Evolutionary conservation across 305 asterid genomes (phyloP), one percentile per base, ranked within the genome.

Genomic region (Fraxinus paxiana): DNA sequence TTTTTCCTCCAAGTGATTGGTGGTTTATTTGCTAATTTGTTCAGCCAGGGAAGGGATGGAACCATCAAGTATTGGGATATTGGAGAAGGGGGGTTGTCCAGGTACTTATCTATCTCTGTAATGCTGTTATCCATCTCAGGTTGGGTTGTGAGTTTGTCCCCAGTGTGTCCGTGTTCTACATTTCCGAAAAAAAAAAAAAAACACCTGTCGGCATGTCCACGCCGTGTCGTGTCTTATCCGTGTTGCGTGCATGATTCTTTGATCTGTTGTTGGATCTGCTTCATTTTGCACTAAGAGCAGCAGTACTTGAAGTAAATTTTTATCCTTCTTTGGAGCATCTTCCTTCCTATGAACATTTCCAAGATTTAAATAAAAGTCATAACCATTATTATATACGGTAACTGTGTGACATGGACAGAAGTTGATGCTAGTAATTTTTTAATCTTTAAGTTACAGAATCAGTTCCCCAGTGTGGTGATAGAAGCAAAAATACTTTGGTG

Each of bases 11-110:
- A 33, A 75, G 73, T 56, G 35, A 70, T 37, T 61, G 48, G 8
- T 35, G 59, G 51, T 10, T 51, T 67, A 28, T 82, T 79, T 72
- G 75, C 59, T 69, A 22, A 54, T 79, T 41, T 69, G 71, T 82
- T 77, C 87, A 95, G 90, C 86, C 98, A 95, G 81, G 98, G 98
- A 86, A 92, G 97, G 78, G 98, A 95, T 83, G 98, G 98, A 79
- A 88, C 93, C 59, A 87, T 93, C 12, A 95, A 92, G 81, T 86
- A 65, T 75, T 95, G 98, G 98, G 97, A 92, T 84, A 73, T 95
- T 70, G 97, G 92, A 80, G 95, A 89, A 77, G 94, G 88, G 24
- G 90, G 90, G 82, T 82, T 92, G 82, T 90, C 97, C 69, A 86
- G 92, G 91, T 87, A 84, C 59, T 37, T 67, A 2, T 54, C 71